phyloP scores from a whole-genome alignment of 2,329 filamentous ascomycete species.

The Epichloe glyceriae region DNA sequence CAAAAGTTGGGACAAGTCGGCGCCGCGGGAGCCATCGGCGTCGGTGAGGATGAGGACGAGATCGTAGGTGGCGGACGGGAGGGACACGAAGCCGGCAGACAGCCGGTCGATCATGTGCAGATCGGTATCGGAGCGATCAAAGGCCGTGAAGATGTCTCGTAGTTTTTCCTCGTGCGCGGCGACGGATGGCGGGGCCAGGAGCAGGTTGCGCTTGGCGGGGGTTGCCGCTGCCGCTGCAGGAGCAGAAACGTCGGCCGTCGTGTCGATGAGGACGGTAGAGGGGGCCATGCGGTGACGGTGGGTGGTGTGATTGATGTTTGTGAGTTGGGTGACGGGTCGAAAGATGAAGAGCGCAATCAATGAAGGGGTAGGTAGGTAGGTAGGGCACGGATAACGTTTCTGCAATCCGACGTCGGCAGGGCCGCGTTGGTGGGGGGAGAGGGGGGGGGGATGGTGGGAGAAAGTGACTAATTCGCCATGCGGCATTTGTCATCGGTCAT shows the following conservation, averaged over 20 bases:
- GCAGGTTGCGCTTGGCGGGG: constrained; percentile 48
- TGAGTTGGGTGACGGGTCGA: background rate
- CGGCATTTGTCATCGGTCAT: constrained; percentile 3
- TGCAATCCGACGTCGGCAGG: constrained; percentile 3
- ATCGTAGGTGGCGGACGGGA: constrained; percentile 70
- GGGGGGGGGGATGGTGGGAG: too few species aligned
- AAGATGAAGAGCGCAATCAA: too few species aligned
- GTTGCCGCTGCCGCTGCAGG: constrained; percentile 16
- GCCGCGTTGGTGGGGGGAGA: background rate
- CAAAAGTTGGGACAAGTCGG: constrained; percentile 53
- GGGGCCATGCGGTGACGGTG: constrained; percentile 35
- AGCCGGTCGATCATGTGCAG: constrained; percentile 97
- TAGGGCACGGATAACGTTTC: background rate
- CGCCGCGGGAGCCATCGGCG: constrained; percentile 49
- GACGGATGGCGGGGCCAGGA: constrained; percentile 83
- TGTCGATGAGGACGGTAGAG: constrained; percentile 41
- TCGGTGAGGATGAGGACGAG: constrained; percentile 73
- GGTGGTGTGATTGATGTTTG: background rate
- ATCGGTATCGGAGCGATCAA: constrained; percentile 68
- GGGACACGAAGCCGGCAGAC: constrained; percentile 62
- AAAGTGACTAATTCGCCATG: constrained; percentile 1
- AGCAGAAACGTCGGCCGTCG: constrained; percentile 38
- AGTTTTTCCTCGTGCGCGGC: constrained; percentile 73
- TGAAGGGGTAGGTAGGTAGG: too few species aligned
- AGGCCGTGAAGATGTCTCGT: constrained; percentile 53